Conservation (phyloP, 306 rosid genomes). For the Ormosia emarginata region DNA sequence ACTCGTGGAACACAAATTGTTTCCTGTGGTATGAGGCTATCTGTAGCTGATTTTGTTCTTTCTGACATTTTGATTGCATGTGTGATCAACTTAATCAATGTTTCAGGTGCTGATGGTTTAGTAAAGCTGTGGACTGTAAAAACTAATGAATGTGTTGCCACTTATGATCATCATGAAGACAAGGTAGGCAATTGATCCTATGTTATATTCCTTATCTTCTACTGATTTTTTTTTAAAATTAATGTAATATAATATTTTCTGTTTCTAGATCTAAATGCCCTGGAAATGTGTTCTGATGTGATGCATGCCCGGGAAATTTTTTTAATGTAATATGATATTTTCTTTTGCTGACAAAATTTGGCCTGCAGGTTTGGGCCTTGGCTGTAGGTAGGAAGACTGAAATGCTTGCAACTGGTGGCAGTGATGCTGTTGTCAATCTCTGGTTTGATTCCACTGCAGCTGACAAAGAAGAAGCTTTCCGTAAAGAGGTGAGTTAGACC, state of each 20-base stretch:
- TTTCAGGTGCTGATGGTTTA: constrained; percentile 90
- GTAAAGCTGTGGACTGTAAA: constrained; percentile 91
- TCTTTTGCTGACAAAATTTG: constrained; percentile 23
- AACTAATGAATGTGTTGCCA: constrained; percentile 78
- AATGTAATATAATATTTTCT: not conserved
- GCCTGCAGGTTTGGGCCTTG: constrained; percentile 84
- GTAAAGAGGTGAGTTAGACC: constrained; percentile 55
- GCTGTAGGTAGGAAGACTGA: constrained; percentile 88
- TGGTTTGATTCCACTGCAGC: constrained; percentile 87
- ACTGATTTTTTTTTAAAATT: not conserved
- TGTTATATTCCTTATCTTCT: not conserved
- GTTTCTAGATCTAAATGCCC: not conserved
- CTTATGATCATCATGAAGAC: constrained; percentile 88
- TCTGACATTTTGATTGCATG: not conserved
- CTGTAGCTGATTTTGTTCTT: constrained; percentile 17
- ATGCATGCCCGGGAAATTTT: not conserved
- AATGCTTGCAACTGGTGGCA: constrained; percentile 91
- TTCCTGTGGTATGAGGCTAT: constrained; percentile 63
- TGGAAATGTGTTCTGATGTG: not conserved
- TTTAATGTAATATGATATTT: not conserved
- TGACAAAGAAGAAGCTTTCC: constrained; percentile 86
- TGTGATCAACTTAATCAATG: constrained; percentile 15
- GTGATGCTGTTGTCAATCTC: constrained; percentile 76
- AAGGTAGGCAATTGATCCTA: constrained; percentile 48
- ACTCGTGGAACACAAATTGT: constrained; percentile 91